Conservation (phyloP, 163 green algal species). For the Scenedesmus sp. region DNA sequence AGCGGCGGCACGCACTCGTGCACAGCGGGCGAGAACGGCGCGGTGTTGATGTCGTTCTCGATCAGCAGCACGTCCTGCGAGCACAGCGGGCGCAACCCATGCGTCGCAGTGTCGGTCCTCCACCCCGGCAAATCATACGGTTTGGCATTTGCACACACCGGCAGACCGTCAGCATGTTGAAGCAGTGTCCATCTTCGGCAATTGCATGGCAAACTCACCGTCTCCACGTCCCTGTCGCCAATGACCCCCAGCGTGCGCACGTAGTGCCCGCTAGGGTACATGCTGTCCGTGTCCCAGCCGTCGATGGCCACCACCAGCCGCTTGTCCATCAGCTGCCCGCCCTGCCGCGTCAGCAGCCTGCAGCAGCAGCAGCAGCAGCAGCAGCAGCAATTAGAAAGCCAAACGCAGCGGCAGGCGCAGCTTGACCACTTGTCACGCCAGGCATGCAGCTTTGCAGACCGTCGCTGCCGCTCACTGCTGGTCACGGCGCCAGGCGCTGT, state of each 20-base stretch:
- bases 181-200: neutral
- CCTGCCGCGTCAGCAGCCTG: constrained; percentile 80
- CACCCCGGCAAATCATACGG: too few relatives aligned
- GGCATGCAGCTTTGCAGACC: too few relatives aligned
- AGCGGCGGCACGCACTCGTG: constrained; percentile 95
- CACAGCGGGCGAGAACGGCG: constrained; percentile 94
- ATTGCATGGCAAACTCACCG: constrained; percentile 70
- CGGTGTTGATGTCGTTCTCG: constrained; percentile 97
- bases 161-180: neutral
- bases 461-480: too few relatives aligned
- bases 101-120: too few relatives aligned
- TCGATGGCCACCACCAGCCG: constrained; percentile 96
- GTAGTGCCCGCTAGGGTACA: constrained; percentile 94
- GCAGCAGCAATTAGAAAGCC: too few relatives aligned
- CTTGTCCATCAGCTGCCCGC: constrained; percentile 89
- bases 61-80: constrained; percentile 90
- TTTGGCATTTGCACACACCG: too few relatives aligned
- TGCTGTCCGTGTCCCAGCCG: constrained; percentile 85
- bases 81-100: too few relatives aligned
- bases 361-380: neutral
- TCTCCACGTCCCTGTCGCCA: constrained; percentile 95
- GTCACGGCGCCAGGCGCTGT: neutral
- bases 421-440: too few relatives aligned
- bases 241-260: constrained; percentile 93
- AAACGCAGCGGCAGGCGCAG: too few relatives aligned